phyloP scores from a whole-genome alignment of 2,329 filamentous ascomycete species.

The Coleophoma cylindrospora region DNA sequence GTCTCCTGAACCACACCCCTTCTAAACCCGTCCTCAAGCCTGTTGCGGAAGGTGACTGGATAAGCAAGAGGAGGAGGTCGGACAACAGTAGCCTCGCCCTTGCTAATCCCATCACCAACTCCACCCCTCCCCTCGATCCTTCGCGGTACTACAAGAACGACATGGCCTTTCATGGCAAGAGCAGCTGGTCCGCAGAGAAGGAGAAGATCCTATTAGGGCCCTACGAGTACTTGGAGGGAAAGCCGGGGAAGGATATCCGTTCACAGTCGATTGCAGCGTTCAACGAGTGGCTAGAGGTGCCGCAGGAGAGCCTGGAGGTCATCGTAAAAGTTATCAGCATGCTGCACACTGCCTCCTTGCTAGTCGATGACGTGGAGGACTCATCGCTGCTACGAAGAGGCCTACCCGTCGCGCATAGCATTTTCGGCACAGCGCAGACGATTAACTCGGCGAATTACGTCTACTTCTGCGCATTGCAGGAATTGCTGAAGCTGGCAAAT shows the following conservation, averaged over 20 bases:
- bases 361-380: conserved; percentile 88
- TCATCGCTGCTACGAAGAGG: conserved; percentile 71
- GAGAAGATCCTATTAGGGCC: conserved; percentile 74
- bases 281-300: conserved; percentile 75
- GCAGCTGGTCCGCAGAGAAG: conserved; percentile 64
- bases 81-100: conserved; percentile 9
- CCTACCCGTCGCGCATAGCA: conserved; percentile 75
- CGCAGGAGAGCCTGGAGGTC: conserved; percentile 60
- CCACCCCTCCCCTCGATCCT: conserved; percentile 14
- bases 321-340: conserved; percentile 79
- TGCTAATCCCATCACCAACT: conserved; percentile 19
- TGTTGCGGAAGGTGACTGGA: conserved; percentile 59
- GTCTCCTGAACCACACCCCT: conserved; percentile 18
- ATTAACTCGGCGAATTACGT: conserved; percentile 91
- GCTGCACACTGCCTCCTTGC: conserved; percentile 78
- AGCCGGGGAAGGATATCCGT: conserved; percentile 82
- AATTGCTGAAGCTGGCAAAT: conserved; percentile 67
- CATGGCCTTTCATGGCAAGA: conserved; percentile 24
- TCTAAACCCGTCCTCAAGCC: conserved; percentile 39
- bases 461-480: conserved; percentile 75
- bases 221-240: conserved; percentile 73
- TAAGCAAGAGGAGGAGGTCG: conserved; percentile 34
- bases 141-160: conserved; percentile 21
- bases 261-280: conserved; percentile 76
- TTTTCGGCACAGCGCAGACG: conserved; percentile 82